phyloP scores from a whole-genome alignment of 2,329 filamentous ascomycete species.

The Cercospora beticola region DNA sequence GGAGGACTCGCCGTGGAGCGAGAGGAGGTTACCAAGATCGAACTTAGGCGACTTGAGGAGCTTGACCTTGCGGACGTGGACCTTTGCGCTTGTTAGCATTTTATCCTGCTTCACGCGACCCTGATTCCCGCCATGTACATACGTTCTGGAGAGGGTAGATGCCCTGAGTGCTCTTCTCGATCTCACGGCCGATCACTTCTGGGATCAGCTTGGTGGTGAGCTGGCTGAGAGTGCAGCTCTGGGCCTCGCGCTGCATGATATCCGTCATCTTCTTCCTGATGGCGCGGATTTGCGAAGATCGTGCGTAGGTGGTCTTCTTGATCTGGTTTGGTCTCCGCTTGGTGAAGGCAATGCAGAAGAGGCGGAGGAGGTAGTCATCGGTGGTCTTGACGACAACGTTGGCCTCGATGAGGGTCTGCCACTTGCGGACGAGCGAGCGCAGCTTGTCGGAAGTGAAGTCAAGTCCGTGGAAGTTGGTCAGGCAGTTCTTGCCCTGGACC shows the following conservation, averaged over 20 bases:
- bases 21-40: conserved; percentile 93
- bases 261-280: conserved; percentile 99
- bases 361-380: conserved; percentile 98
- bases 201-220: conserved; percentile 98
- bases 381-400: conserved; percentile 99
- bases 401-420: conserved; percentile 98
- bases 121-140: conserved; percentile 37
- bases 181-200: conserved; percentile 98
- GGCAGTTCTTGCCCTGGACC: conserved; percentile 99
- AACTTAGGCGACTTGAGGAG: conserved; percentile 98
- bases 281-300: conserved; percentile 92
- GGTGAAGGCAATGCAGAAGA: conserved; percentile 99
- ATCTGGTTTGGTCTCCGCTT: conserved; percentile 99
- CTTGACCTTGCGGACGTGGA: conserved; percentile 99
- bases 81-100: conserved; percentile 57
- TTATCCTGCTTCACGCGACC: neutral
- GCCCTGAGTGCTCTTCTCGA: conserved; percentile 98
- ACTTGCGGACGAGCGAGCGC: conserved; percentile 98
- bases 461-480: conserved; percentile 99
- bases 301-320: conserved; percentile 99
- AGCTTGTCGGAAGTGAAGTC: conserved; percentile 99
- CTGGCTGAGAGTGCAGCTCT: conserved; percentile 91
- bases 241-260: conserved; percentile 96
- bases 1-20: conserved; percentile 94
- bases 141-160: conserved; percentile 99